Conservation (phyloP, 345 rosid species). For the Cochlearia excelsa region DNA sequence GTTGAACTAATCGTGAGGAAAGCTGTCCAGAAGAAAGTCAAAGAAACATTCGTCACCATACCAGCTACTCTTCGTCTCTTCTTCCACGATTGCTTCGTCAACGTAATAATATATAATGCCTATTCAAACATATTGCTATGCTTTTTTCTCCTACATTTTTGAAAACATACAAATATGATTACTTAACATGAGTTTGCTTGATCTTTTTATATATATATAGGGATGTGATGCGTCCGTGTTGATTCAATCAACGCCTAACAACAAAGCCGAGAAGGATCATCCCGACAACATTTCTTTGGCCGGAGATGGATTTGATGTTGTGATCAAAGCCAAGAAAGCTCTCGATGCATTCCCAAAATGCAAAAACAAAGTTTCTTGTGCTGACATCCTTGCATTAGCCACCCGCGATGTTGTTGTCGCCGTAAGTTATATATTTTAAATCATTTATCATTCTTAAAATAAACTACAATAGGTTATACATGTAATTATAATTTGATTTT, state of each 20-base stretch:
- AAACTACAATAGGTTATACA: background rate
- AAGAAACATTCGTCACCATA: slow-evolving; percentile 56
- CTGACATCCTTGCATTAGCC: slow-evolving; percentile 75
- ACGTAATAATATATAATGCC: slow-evolving; percentile 32
- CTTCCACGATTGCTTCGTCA: slow-evolving; percentile 80
- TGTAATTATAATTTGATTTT: background rate
- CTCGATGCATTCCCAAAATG: slow-evolving; percentile 49
- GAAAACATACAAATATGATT: too few species aligned
- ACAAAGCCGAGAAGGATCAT: slow-evolving; percentile 75
- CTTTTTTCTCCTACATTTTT: background rate
- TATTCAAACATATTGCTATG: too few species aligned
- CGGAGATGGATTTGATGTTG: slow-evolving; percentile 82
- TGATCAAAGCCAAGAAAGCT: slow-evolving; percentile 67
- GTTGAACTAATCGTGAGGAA: slow-evolving; percentile 59
- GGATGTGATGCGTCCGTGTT: slow-evolving; percentile 76
- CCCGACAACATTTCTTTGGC: slow-evolving; percentile 70
- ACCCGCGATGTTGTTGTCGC: slow-evolving; percentile 62
- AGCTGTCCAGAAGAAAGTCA: slow-evolving; percentile 46
- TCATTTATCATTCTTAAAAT: too few species aligned
- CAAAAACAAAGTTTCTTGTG: slow-evolving; percentile 65
- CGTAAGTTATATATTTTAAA: slow-evolving; percentile 27
- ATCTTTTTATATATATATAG: slow-evolving; percentile 20
- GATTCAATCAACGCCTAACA: slow-evolving; percentile 46
- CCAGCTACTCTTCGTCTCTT: slow-evolving; percentile 78
- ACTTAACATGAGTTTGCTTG: too few species aligned